Evolutionary conservation across 2,329 filamentous ascomycete species (phyloP).

Genomic region (Bipolaris victoriae): DNA sequence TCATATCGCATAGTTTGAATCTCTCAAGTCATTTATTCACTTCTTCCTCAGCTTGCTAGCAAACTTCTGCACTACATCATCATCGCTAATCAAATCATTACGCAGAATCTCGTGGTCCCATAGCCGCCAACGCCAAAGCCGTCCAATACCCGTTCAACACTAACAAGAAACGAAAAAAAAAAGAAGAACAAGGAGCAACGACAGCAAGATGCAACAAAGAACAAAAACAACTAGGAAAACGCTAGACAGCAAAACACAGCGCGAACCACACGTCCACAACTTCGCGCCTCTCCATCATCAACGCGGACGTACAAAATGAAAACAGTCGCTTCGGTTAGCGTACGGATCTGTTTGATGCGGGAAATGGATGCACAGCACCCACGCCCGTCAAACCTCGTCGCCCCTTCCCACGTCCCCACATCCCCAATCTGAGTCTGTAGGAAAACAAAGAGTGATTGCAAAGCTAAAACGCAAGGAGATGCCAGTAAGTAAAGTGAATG

Average conservation of each 20-base stretch:
- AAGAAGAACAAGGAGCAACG: background rate
- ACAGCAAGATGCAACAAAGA: background rate
- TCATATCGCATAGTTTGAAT: background rate
- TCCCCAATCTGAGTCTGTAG: slow-evolving; percentile 31
- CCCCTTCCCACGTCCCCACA: slow-evolving; percentile 20
- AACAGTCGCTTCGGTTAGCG: slow-evolving; percentile 3
- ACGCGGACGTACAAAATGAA: slow-evolving; percentile 1
- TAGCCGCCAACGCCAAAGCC: slow-evolving; percentile 14
- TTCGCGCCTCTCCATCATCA: background rate
- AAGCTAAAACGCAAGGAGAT: slow-evolving; percentile 35
- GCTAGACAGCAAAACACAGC: background rate
- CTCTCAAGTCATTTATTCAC: background rate
- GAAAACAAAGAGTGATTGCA: slow-evolving; percentile 25
- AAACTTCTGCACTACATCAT: slow-evolving; percentile 12
- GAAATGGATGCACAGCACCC: slow-evolving; percentile 28
- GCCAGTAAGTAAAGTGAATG: slow-evolving; percentile 34
- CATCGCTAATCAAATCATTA: slow-evolving; percentile 34
- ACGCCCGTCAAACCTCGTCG: slow-evolving; percentile 10
- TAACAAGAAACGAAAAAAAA: slow-evolving; percentile 11
- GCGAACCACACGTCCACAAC: background rate
- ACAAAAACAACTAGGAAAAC: background rate
- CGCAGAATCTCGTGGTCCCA: slow-evolving; percentile 28
- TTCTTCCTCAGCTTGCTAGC: slow-evolving; percentile 1
- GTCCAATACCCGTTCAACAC: slow-evolving; percentile 10
- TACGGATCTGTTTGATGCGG: background rate